Evolutionary conservation across 2,329 filamentous ascomycete genomes (phyloP).

Genomic region (Zarea fungicola): DNA sequence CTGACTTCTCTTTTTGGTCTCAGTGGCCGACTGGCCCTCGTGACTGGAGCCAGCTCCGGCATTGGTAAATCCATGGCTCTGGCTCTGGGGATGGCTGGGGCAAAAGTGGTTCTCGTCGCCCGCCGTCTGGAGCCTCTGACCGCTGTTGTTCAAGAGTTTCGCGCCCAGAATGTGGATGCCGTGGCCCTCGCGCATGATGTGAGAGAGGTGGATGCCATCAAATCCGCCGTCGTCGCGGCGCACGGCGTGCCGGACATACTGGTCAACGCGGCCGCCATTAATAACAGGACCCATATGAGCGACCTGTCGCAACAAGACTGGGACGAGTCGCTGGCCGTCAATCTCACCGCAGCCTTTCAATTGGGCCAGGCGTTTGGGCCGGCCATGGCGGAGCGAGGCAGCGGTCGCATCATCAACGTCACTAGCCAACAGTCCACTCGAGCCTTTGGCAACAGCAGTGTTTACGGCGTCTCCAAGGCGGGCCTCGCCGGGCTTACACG

Average conservation of each 20-base stretch:
- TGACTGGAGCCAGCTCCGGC: constrained; percentile 30
- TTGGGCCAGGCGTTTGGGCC: constrained; percentile 29
- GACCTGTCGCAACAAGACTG: constrained; percentile 23
- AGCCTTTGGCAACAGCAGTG: constrained; percentile 28
- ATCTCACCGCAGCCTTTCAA: constrained; percentile 28
- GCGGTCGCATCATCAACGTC: constrained; percentile 30
- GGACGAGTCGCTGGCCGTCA: constrained; percentile 27
- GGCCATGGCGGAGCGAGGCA: constrained; percentile 25
- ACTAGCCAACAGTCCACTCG: constrained; percentile 28
- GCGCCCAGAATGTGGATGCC: constrained; percentile 21
- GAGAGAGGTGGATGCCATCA: constrained; percentile 19
- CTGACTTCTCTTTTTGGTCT: constrained; percentile 27
- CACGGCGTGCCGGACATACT: constrained; percentile 27
- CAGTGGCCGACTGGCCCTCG: constrained; percentile 24
- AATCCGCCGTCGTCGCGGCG: constrained; percentile 14
- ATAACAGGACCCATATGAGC: constrained; percentile 26
- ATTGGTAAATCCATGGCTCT: constrained; percentile 29
- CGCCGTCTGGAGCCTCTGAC: constrained; percentile 21
- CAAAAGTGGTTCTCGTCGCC: constrained; percentile 26
- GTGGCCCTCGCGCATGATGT: constrained; percentile 18
- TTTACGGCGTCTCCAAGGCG: constrained; percentile 28
- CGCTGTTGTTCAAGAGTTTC: constrained; percentile 21
- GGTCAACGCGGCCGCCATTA: constrained; percentile 28
- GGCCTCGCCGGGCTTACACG: constrained; percentile 27
- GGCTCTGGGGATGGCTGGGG: constrained; percentile 25